Conservation (phyloP, 441 rosid species). For the Eruca vesicaria region DNA sequence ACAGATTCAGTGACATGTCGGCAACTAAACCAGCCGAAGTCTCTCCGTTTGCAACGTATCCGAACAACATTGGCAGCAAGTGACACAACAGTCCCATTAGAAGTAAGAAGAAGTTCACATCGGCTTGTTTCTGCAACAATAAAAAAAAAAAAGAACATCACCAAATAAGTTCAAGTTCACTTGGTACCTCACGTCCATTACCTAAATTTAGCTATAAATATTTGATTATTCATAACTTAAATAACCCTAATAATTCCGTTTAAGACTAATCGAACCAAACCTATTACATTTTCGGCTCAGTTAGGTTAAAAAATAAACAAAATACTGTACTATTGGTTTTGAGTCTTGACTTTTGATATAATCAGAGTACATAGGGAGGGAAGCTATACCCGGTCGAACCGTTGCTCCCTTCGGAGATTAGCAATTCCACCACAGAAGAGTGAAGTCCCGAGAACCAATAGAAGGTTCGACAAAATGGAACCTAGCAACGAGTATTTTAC, state of each 20-base stretch:
- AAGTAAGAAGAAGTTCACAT: slow-evolving; percentile 68
- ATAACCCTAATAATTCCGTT: not conserved
- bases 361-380: not conserved
- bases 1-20: slow-evolving; percentile 47
- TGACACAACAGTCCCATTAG: slow-evolving; percentile 69
- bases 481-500: slow-evolving; percentile 83
- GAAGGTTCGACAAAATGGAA: slow-evolving; percentile 74
- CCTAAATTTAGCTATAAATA: not conserved
- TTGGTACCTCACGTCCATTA: not conserved
- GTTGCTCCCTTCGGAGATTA: slow-evolving; percentile 57
- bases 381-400: slow-evolving; percentile 63
- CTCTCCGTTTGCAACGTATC: slow-evolving; percentile 32
- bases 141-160: not conserved
- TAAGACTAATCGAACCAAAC: not conserved
- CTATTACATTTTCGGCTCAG: too few species aligned
- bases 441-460: slow-evolving; percentile 81
- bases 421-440: slow-evolving; percentile 84
- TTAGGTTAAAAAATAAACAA: too few species aligned
- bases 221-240: not conserved
- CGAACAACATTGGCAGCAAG: slow-evolving; percentile 60
- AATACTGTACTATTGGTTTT: not conserved
- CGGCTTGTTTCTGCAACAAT: slow-evolving; percentile 68
- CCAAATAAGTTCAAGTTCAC: not conserved
- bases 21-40: slow-evolving; percentile 28
- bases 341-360: not conserved